Conservation (phyloP, 2,329 filamentous ascomycete genomes). For the Acrodontium crateriforme region DNA sequence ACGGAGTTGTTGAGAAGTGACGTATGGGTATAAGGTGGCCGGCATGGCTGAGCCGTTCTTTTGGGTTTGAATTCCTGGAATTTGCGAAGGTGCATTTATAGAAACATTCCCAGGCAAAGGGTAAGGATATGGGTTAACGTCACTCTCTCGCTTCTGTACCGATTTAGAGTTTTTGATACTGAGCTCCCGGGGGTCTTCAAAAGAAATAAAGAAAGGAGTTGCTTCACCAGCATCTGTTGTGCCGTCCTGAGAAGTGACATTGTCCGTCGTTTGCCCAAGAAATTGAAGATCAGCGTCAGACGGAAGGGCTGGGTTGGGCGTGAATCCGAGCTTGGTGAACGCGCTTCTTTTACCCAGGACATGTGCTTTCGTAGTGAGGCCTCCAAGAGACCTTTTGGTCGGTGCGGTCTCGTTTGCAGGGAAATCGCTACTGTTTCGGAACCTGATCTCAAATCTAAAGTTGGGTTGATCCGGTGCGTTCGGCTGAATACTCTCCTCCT, state of each 20-base stretch:
- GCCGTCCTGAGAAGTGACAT: slow-evolving; percentile 36
- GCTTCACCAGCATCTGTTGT: slow-evolving; percentile 3
- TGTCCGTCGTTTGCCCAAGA: slow-evolving; percentile 74
- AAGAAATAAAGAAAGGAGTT: slow-evolving; percentile 47
- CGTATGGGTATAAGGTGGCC: slow-evolving; percentile 57
- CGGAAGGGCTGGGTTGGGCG: slow-evolving; percentile 44
- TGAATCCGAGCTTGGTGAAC: slow-evolving; percentile 20
- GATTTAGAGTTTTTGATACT: not conserved
- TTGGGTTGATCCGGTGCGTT: slow-evolving; percentile 56
- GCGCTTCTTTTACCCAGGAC: slow-evolving; percentile 1
- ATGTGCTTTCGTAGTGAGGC: slow-evolving; percentile 1
- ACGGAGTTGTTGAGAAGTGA: slow-evolving; percentile 59
- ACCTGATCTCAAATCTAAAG: slow-evolving; percentile 62
- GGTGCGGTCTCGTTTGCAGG: slow-evolving; percentile 15
- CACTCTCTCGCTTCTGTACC: not conserved
- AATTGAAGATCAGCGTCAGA: slow-evolving; percentile 61
- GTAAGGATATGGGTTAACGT: not conserved
- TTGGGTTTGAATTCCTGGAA: slow-evolving; percentile 51
- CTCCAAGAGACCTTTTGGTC: slow-evolving; percentile 3
- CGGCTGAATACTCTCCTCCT: slow-evolving; percentile 23
- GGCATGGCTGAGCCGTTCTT: slow-evolving; percentile 58
- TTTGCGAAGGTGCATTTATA: slow-evolving; percentile 36
- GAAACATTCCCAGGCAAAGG: slow-evolving; percentile 17
- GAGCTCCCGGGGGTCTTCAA: slow-evolving; percentile 36
- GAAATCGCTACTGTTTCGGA: slow-evolving; percentile 39